Percentiles rank a stretch among this genome's conserved stretches.
Conservation (phyloP, 768 basidiomycete species). For the Mycena maculata region DNA sequence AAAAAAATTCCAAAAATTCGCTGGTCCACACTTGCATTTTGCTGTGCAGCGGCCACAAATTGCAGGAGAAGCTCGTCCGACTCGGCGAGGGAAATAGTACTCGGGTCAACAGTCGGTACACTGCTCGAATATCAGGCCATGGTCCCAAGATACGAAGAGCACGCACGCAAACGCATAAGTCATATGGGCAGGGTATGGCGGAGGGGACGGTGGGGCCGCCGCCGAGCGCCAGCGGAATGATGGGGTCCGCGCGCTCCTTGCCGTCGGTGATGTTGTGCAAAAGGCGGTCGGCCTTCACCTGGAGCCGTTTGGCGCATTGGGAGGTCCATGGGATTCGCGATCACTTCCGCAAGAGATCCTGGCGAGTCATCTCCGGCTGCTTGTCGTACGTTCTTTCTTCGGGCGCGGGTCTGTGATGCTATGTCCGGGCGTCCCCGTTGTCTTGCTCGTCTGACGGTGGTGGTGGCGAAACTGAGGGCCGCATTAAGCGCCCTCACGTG, state of each 20-base stretch:
- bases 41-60: slow-evolving; percentile 64
- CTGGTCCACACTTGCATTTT: slow-evolving; percentile 33
- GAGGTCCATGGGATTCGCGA: slow-evolving; percentile 95
- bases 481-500: too few species aligned
- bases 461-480: too few species aligned
- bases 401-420: too few species aligned
- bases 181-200: slow-evolving; percentile 56
- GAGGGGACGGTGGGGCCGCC: slow-evolving; percentile 9
- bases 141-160: slow-evolving; percentile 6
- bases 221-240: slow-evolving; percentile 60
- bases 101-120: slow-evolving; percentile 52
- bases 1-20: not conserved
- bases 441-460: too few species aligned
- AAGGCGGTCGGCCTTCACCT: slow-evolving; percentile 86
- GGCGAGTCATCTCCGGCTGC: too few species aligned
- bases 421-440: too few species aligned
- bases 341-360: too few species aligned
- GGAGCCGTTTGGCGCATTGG: slow-evolving; percentile 81
- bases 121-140: slow-evolving; percentile 34
- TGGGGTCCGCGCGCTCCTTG: slow-evolving; percentile 81
- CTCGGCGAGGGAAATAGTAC: slow-evolving; percentile 48
- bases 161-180: slow-evolving; percentile 81
- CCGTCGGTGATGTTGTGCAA: slow-evolving; percentile 91
- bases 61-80: slow-evolving; percentile 66
- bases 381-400: too few species aligned